Base-by-base conservation (phyloP, 345 rosid genomes). In the Heritiera littoralis region DNA sequence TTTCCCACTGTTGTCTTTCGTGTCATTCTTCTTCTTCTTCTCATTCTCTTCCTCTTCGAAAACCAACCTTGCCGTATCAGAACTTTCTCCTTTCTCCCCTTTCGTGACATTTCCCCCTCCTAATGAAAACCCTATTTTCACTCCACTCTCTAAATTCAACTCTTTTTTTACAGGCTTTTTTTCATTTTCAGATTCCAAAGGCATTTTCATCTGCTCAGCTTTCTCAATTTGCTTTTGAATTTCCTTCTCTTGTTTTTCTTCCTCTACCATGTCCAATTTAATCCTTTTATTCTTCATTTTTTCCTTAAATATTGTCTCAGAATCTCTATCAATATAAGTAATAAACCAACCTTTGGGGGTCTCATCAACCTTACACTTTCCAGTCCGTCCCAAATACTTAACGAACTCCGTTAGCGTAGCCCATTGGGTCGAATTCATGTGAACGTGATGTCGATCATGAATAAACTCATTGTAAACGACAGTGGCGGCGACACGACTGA, bases 311-410 rank as follows among this genome's bases (percentile, higher is more conserved):
- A 92, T 48, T 4, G 97, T 84, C 90, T 96, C 99, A 0, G 94
- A 90, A 58, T 96, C 99, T 52, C 94, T 82, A 77, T 96, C 98
- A 1, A 91, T 89, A 66, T 94, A 96, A 10, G 99, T 94, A 63
- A 94, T 94, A 67, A 96, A 96, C 99, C 98, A 96, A 8, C 99
- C 98, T 79, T 96, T 96, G 2, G 97, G 97, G 0, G 99, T 96
- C 48, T 96, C 97, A 1, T 96, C 99, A 0, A 96, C 99, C 81
- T 96, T 94, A 59, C 97, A 94, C 92, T 92, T 94, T 4, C 99
- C 99, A 0, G 89, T 86, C 40, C 87, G 85, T 13, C 98, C 99
- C 28, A 96, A 73, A 68, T 96, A 74, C 89, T 96, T 94, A 56
- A 94, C 80, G 28, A 96, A 96, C 87, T 96, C 98, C 2, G 98